Percentiles rank a stretch among this genome's conserved stretches.
Conservation (phyloP, 371 early-diverging fungal genomes). For the Mortierella sp. region DNA sequence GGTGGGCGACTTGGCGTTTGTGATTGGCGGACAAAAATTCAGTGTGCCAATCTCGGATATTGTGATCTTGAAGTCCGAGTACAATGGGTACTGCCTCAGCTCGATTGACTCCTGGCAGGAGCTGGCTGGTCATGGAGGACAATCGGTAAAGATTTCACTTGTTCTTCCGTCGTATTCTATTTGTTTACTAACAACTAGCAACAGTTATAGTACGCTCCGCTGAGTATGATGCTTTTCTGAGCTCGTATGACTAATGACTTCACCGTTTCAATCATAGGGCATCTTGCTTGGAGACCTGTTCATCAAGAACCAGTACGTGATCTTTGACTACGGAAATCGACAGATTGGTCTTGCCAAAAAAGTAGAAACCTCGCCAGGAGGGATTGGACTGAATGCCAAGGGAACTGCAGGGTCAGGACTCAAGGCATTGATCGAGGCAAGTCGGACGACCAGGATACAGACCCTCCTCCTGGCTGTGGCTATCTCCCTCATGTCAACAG, state of each 20-base stretch:
- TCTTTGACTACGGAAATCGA: conserved; percentile 29
- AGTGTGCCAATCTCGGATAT: conserved; percentile 48
- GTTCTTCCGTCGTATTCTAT: background rate
- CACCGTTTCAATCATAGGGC: conserved; percentile 10
- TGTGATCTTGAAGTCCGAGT: conserved; percentile 40
- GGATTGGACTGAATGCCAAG: conserved; percentile 44
- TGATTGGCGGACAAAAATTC: conserved; percentile 27
- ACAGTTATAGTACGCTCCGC: background rate
- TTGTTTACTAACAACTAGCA: background rate
- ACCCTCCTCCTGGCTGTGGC: background rate
- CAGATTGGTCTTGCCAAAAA: conserved; percentile 46
- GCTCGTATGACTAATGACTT: no score
- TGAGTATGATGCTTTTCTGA: no score
- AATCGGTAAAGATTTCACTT: conserved; percentile 21
- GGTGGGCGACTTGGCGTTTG: conserved; percentile 39
- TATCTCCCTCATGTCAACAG: background rate
- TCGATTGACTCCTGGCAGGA: conserved; percentile 51
- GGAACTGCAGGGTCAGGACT: conserved; percentile 9
- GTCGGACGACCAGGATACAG: background rate
- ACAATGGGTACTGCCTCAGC: conserved; percentile 36
- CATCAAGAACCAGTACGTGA: conserved; percentile 51
- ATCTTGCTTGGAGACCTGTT: conserved; percentile 49
- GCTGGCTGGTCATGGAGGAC: conserved; percentile 30
- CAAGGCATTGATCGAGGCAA: background rate
- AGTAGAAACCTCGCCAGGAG: conserved; percentile 17